A percentile compares a stretch with the other conserved stretches of the same genome.
Evolutionary conservation across 139 green algal species (phyloP).

Genomic region (Picochlorum sp.): DNA sequence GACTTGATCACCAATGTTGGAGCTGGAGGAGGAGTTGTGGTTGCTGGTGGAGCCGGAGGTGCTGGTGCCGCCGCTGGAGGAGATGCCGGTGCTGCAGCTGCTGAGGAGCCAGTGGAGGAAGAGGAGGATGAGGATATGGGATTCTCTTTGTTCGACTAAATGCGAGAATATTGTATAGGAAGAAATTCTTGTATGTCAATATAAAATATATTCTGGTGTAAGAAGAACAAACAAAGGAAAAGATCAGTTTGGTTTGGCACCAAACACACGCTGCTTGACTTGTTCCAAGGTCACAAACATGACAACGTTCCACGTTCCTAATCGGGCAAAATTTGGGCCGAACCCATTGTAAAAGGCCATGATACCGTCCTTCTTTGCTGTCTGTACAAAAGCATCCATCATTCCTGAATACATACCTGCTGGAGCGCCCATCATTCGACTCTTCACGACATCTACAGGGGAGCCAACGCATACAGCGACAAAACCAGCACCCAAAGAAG

Average conservation of each 20-base stretch:
- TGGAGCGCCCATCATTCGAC: conserved; percentile 73
- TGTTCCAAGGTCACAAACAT: conserved; percentile 99
- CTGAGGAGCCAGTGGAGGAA: conserved; percentile 76
- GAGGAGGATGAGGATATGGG: conserved; percentile 86
- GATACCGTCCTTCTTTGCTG: conserved; percentile 68
- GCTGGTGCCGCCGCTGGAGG: conserved; percentile 46
- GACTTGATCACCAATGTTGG: conserved; percentile 97
- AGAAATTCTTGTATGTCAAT: no score
- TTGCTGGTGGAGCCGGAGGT: conserved; percentile 43
- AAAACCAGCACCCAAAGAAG: conserved; percentile 87
- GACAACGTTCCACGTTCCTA: conserved; percentile 78
- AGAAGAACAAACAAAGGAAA: no score
- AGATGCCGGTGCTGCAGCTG: conserved; percentile 57
- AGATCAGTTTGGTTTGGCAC: background rate
- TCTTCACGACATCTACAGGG: conserved; percentile 97
- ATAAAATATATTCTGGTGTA: no score
- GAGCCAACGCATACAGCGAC: conserved; percentile 90
- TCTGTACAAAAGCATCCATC: conserved; percentile 92
- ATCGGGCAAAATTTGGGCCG: conserved; percentile 66
- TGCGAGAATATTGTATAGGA: background rate
- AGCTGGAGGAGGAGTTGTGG: conserved; percentile 51
- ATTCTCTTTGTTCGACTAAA: conserved; percentile 77
- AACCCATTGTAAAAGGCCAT: conserved; percentile 97
- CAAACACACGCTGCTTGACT: conserved; percentile 28
- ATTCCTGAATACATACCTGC: conserved; percentile 50